Percentiles rank a stretch among this genome's conserved stretches.
These are phyloP conservation scores for Psilocybe tampanensis DNA, from an alignment of 768 basidiomycete species.

Conservation along the genomic window DNA sequence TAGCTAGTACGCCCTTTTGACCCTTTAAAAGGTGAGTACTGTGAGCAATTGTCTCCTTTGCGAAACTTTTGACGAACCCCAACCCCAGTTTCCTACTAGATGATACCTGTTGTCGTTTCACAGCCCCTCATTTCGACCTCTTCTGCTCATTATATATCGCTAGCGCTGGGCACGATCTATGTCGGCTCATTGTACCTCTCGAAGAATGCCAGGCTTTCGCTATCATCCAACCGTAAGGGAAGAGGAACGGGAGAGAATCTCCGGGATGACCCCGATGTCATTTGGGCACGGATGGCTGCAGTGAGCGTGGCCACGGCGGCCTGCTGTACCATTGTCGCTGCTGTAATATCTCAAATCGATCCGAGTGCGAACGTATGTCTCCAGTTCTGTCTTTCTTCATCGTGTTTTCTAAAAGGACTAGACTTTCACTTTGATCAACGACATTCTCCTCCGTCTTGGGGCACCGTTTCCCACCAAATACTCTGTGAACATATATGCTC, in stretches of 20 bases:
- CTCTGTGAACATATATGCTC: constrained; percentile 39
- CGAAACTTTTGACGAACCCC: neutral
- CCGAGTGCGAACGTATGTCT: constrained; percentile 22
- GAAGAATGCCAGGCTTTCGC: constrained; percentile 55
- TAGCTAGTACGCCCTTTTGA: neutral
- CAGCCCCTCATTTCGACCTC: constrained; percentile 20
- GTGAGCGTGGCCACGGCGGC: constrained; percentile 63
- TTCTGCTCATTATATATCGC: constrained; percentile 41
- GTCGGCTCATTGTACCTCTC: constrained; percentile 85
- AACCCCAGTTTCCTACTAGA: neutral
- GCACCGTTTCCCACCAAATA: constrained; percentile 17
- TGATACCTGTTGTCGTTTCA: constrained; percentile 17
- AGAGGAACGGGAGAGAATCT: constrained; percentile 36
- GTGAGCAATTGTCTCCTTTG: too few species aligned
- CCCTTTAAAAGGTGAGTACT: neutral
- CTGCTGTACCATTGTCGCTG: constrained; percentile 55
- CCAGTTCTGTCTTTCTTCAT: neutral
- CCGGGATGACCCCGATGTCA: constrained; percentile 83
- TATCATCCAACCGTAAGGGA: constrained; percentile 36
- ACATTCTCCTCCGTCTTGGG: constrained; percentile 45
- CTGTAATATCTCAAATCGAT: constrained; percentile 37
- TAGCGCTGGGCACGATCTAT: constrained; percentile 65
- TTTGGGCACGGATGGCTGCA: constrained; percentile 74
- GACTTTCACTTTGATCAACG: constrained; percentile 20
- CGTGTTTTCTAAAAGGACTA: constrained; percentile 13